Evolutionary conservation across 495 filamentous ascomycete genomes (phyloP), one percentile per base, ranked within the genome.

Genomic region (Hapsidospora chrysogenum): DNA sequence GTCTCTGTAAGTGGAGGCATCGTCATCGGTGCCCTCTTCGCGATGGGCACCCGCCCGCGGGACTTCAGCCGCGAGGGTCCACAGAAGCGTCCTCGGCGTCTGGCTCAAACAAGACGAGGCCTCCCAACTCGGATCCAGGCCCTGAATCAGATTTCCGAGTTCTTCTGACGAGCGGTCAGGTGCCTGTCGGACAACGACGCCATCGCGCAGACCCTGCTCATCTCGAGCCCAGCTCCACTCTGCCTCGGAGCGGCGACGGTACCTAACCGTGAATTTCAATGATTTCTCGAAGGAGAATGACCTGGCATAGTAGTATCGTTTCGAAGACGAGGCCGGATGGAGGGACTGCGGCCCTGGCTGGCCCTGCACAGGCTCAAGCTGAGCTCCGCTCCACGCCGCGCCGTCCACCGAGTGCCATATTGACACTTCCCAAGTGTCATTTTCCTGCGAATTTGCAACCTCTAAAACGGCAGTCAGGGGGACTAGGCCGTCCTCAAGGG

Each of bases 171-270:
- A 42, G 15, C 35, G 39, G 7, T 44, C 11, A n/a, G 20, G 38
- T 5, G 40, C 32, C 29, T 60, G 55, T 23, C 74, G 56, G 15
- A 80, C 48, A 13, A 86, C 48, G 21, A 73, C 58, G 3, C 83
- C 83, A 45, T 89, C 76, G 13, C 51, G 53, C 1, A 66, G 41
- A 4, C 62, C 60, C 33, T 68, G 68, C 31, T 70, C 61, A 37
- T 83, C 70, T 37, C 76, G 74, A 9, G 66, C 68, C 85, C 85
- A 94, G 37, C 65, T 74, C 84, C 85, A 92, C 1, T 54, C 41
- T 47, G 72, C 34, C 34, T 57, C 54, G 7, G 58, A 48, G 2
- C 52, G 47, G 9, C 61, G 60, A 7, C 83, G 72, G 45, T 76
- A 87, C 35, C 81, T 82, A 31, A 87, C 46, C 0, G 85, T 92